Percentiles rank a stretch among this genome's conserved stretches.
phyloP scores from a whole-genome alignment of 768 basidiomycete species.

The Hemileccinum rubropunctum region DNA sequence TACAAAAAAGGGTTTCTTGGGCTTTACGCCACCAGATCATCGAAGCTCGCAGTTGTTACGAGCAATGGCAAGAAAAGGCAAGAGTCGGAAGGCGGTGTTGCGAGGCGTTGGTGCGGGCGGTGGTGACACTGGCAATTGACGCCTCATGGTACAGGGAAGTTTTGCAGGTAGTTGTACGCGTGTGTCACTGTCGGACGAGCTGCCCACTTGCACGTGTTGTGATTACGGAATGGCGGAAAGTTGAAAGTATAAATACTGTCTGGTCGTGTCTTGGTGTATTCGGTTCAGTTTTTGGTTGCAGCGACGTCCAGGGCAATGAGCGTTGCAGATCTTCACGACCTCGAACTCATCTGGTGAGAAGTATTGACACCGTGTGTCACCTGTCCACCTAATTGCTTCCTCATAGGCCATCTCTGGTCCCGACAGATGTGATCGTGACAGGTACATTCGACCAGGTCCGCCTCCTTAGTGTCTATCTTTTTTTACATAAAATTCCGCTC shows the following conservation, averaged over 20 bases:
- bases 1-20: constrained; percentile 24
- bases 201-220: constrained; percentile 16
- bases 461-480: constrained; percentile 2
- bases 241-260: constrained; percentile 22
- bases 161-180: constrained; percentile 4
- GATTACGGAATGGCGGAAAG: constrained; percentile 19
- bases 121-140: neutral
- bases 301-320: constrained; percentile 28
- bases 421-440: constrained; percentile 62
- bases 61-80: constrained; percentile 28
- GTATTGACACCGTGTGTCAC: constrained; percentile 12
- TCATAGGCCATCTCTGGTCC: constrained; percentile 56
- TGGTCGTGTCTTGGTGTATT: neutral
- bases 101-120: constrained; percentile 29
- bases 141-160: constrained; percentile 14
- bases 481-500: neutral
- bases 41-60: constrained; percentile 17
- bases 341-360: constrained; percentile 51
- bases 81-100: constrained; percentile 33
- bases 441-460: constrained; percentile 78
- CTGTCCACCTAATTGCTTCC: constrained; percentile 5
- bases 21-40: constrained; percentile 29
- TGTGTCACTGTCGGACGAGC: constrained; percentile 2
- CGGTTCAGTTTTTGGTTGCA: constrained; percentile 21
- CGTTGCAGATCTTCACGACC: constrained; percentile 45